Percentiles rank a stretch among this genome's conserved stretches.
Conservation (phyloP, 1,284 basidiomycete species). For the Rhodotorula glutinis region DNA sequence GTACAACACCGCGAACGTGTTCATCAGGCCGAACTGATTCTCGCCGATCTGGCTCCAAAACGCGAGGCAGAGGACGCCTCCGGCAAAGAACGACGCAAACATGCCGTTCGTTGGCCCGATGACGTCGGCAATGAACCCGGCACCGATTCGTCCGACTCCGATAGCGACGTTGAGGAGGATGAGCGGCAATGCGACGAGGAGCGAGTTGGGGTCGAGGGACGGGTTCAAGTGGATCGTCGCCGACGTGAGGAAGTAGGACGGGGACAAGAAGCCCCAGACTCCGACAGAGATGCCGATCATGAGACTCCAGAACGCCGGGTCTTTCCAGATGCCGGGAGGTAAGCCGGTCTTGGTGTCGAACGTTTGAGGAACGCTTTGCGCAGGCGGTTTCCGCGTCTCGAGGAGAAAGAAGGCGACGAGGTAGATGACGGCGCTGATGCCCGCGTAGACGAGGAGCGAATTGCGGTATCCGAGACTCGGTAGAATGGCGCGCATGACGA, state of each 20-base stretch:
- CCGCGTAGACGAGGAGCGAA: conserved; percentile 30
- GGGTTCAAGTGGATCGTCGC: conserved; percentile 27
- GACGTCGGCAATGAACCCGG: conserved; percentile 31
- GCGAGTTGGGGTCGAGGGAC: conserved; percentile 21
- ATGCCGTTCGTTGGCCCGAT: conserved; percentile 38
- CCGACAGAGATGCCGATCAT: conserved; percentile 8
- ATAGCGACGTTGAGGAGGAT: conserved; percentile 33
- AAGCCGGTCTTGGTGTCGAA: conserved; percentile 31
- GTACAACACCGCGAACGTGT: conserved; percentile 29
- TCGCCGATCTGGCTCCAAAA: conserved; percentile 30
- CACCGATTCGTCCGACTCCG: conserved; percentile 34
- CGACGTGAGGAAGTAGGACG: conserved; percentile 31
- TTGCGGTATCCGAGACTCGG: conserved; percentile 28
- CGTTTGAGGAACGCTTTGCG: conserved; percentile 8
- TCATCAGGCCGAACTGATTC: conserved; percentile 25
- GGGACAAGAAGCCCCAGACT: conserved; percentile 26
- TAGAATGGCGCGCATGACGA: conserved; percentile 29
- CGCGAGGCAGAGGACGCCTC: conserved; percentile 31
- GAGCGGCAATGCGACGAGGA: conserved; percentile 31
- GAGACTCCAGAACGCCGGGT: conserved; percentile 22
- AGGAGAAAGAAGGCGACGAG: conserved; percentile 21
- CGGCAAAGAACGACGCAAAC: conserved; percentile 30
- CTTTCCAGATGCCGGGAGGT: conserved; percentile 24
- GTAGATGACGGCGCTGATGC: conserved; percentile 24
- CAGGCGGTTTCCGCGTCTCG: conserved; percentile 17